Base-by-base conservation (phyloP, 345 rosid species). In the Barbarea vulgaris region DNA sequence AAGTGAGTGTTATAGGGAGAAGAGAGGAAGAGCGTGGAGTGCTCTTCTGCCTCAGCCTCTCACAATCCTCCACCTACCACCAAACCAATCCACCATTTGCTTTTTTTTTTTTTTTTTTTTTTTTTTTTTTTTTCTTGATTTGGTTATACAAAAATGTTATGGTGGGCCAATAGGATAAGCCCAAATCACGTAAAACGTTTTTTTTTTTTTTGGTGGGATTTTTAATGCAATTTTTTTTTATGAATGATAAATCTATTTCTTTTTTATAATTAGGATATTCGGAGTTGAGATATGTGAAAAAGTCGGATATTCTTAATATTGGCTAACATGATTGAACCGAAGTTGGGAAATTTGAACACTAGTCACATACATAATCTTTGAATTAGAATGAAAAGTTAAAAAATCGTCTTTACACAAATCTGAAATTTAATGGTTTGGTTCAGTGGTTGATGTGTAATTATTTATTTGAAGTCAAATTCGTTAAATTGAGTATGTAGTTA, bases 21-120 rank as follows among this genome's bases (percentile, higher is more conserved):
- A 71, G 63, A 59, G 79, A 19, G 7, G 74, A 68, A n/a, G 15
- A 76, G 70, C 79, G 74, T 68, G 79, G 75, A 76, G 24, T 52
- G 50, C 0, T 42, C 74, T 37, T 14, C 10, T 48, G 73, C 79
- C 79, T 12, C 13, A 46, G 66, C 78, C 78, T 75, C 79, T 75
- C 73, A 75, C 57, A 1, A 33, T 60, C 21, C 64, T 76, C 15
- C 31, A 61, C 70, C 79, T 66, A 74, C 78, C 77, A 68, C 79
- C 21, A 28, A 21, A 68, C 79, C 21, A 28, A 21, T 50, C 18
- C 22, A 47, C 27, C 27, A 33, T 30, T 15, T 30, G 61, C 13
- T 4, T 10, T 7, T 25, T 25, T 6, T 28, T 6, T 12, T 53
- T 53, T 10, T 10, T 28, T 6, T 12, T 53, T 53, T 10, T 10